Base-by-base conservation (phyloP, 192 early-diverging fungal genomes). In the Geosiphon pyriformis region DNA sequence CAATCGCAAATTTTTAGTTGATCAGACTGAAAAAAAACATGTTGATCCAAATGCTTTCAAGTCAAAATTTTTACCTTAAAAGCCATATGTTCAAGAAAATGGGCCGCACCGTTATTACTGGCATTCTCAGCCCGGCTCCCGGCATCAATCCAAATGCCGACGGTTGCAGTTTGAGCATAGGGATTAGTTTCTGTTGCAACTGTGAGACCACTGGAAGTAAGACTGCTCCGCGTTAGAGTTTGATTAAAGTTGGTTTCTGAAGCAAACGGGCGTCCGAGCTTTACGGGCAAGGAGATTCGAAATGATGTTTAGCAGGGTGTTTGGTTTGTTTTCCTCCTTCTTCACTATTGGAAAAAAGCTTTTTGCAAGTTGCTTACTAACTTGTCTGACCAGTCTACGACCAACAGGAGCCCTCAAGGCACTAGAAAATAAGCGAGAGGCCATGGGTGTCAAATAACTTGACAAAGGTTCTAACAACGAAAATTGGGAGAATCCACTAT, bases 51-150 rank as follows among this genome's bases (percentile, higher is more conserved):
- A 22, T 31, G 17, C 31, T 57, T 27, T 30, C 22, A 47, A 57
- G 11, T 30, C 2, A 47, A 3, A 42, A 20, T 17, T 3, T 25
- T 48, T 76, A 91, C 90, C 84, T 98, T 98, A 86, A 96, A 98
- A 15, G 95, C 90, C 95, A 98, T 98, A 78, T 98, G 96, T 76
- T 98, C 96, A 59, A 98, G 78, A 70, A 98, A 98, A 79, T 98
- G 95, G 23, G 96, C 96, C 32, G 92, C 85, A 30, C 96, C 96
- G 68, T 98, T 98, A 83, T 92, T 93, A 60, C 80, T 78, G 67
- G 76, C 74, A 61, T 79, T 91, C 72, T 94, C 92, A 74, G 88
- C 88, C 70, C 92, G 86, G 70, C 86, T 88, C 48, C 92, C 92
- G 59, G 92, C 89, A 82, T 92, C 88, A 61, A 94, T 92, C 86